Conservation (phyloP, 805 yeast genomes). For the Phaffomyces opuntiae region DNA sequence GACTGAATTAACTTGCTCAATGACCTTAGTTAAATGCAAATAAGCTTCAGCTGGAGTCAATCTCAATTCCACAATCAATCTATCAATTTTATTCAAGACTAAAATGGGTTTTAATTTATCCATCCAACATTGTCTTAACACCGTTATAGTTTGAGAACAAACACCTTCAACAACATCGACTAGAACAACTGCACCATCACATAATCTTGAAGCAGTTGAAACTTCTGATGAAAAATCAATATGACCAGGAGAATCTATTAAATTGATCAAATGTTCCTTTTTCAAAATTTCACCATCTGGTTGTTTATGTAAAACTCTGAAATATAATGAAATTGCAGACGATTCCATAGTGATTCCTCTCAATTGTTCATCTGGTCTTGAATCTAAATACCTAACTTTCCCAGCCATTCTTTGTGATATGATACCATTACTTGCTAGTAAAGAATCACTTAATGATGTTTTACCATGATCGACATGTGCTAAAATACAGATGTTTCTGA, state of each 20-base stretch:
- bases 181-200: conserved; percentile 93
- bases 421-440: conserved; percentile 92
- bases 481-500: conserved; percentile 87
- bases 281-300: conserved; percentile 36
- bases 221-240: conserved; percentile 96
- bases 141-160: conserved; percentile 94
- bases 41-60: conserved; percentile 83
- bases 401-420: conserved; percentile 95
- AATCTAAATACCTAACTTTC: conserved; percentile 84
- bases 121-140: conserved; percentile 90
- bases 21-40: conserved; percentile 63
- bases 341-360: conserved; percentile 98
- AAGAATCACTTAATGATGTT: conserved; percentile 87
- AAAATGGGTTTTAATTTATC: conserved; percentile 84
- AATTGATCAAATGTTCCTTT: conserved; percentile 77
- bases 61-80: conserved; percentile 75
- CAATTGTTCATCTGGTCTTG: conserved; percentile 91
- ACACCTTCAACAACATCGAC: conserved; percentile 99
- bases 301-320: conserved; percentile 52
- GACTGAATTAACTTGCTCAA: conserved; percentile 93
- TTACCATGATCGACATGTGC: conserved; percentile 99
- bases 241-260: conserved; percentile 99
- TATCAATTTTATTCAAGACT: conserved; percentile 86
- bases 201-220: conserved; percentile 87
- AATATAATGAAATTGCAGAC: conserved; percentile 89